phyloP scores from a whole-genome alignment of 805 yeast genomes.

The Debaryomyces maramus region DNA sequence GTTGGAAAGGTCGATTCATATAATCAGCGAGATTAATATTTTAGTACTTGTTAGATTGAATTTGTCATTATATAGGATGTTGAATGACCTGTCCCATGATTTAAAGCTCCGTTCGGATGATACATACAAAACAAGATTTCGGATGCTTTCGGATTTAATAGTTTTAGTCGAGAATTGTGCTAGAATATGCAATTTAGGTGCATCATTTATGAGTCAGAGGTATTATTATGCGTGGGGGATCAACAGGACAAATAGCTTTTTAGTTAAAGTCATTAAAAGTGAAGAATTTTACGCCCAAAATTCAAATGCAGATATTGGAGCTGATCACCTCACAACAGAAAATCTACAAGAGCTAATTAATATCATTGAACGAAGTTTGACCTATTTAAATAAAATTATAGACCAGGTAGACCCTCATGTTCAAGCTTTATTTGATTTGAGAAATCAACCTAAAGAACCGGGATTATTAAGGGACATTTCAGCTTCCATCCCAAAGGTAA shows the following conservation, averaged over 20 bases:
- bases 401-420: not conserved
- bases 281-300: conserved; percentile 30
- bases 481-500: not conserved
- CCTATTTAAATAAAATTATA: not conserved
- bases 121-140: conserved; percentile 2
- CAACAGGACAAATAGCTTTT: conserved; percentile 31
- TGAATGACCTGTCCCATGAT: conserved; percentile 3
- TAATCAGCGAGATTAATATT: conserved; percentile 22
- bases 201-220: conserved; percentile 33
- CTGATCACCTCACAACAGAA: conserved; percentile 49
- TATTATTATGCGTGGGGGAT: conserved; percentile 43
- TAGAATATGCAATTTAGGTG: conserved; percentile 29
- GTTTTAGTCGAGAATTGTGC: conserved; percentile 41
- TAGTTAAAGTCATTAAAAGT: conserved; percentile 27
- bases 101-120: not conserved
- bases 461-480: conserved; percentile 3
- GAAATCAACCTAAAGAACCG: not conserved
- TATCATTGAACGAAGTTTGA: not conserved
- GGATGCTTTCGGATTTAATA: conserved; percentile 10
- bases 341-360: not conserved
- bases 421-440: not conserved
- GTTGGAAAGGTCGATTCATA: conserved; percentile 35
- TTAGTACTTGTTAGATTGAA: conserved; percentile 8
- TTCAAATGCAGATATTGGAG: conserved; percentile 53
- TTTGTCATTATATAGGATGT: conserved; percentile 3